Evolutionary conservation across 2,329 filamentous ascomycete genomes (phyloP), one percentile per base, ranked within the genome.

Genomic region (Hymenoscyphus fraxineus): DNA sequence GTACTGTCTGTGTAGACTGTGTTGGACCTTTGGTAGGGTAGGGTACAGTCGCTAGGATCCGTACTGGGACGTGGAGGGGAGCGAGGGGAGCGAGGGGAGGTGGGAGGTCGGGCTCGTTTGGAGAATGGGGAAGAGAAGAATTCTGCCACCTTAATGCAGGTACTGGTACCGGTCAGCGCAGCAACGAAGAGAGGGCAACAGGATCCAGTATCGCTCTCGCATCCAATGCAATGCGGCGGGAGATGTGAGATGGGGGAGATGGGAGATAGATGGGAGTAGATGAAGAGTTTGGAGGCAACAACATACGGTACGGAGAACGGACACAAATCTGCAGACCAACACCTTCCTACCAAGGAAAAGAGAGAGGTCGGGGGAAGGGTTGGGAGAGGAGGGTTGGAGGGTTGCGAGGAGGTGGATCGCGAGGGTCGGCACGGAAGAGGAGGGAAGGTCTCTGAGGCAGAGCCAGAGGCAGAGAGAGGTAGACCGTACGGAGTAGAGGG

Each of bases 91-190:
- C 32, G 4, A 35, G 32, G 32, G 7, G 32, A 35, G 51, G 54
- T 16, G 59, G 40, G 19, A 44, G 35, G 61, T 51, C 51, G 62
- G 56, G 64, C 63, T 60, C 64, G 64, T 66, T 63, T 64, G 67
- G 67, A 66, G 65, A 69, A 71, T 70, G 68, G 68, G 44, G 19
- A 51, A 51, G 69, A 67, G 69, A 67, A 66, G 65, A 66, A 61
- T 70, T 70, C 67, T 69, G 66, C 71, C 69, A 74, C 70, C 70
- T 75, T 75, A 72, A 73, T 75, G 74, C 74, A 75, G 73, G 73
- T 74, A 74, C 74, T 62, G 60, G 60, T 39, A 58, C 68, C 64
- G 68, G 68, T 73, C 71, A 73, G 70, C 70, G 66, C 67, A 71
- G 72, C 73, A 74, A 67, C 67, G 70, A 66, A 64, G 65, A 63